Conservation (phyloP, 2,329 filamentous ascomycete species). For the Fusarium mundagurra region DNA sequence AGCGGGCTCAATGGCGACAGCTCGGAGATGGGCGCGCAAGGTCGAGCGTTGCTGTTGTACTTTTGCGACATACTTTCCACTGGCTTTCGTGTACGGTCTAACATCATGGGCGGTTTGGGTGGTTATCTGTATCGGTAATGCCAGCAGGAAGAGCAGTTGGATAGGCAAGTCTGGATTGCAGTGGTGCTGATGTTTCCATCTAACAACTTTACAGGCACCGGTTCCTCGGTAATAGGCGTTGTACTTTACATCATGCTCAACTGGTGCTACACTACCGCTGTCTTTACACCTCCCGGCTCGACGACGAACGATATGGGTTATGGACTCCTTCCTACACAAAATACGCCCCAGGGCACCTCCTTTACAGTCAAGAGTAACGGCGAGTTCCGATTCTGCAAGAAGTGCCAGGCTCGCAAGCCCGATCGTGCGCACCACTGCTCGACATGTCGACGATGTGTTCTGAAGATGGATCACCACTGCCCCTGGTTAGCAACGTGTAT, state of each 20-base stretch:
- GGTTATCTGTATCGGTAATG: slow-evolving; percentile 75
- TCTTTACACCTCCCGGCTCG: slow-evolving; percentile 89
- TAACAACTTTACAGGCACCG: slow-evolving; percentile 54
- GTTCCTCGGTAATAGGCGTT: slow-evolving; percentile 71
- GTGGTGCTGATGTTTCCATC: not conserved
- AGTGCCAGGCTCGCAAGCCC: slow-evolving; percentile 93
- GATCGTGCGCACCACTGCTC: slow-evolving; percentile 98
- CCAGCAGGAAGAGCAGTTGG: slow-evolving; percentile 62
- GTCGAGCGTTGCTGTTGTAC: slow-evolving; percentile 86
- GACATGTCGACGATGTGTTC: slow-evolving; percentile 89
- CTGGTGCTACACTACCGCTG: slow-evolving; percentile 89
- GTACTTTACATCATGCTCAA: slow-evolving; percentile 82
- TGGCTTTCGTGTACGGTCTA: slow-evolving; percentile 86
- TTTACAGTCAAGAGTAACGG: slow-evolving; percentile 95
- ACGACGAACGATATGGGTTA: slow-evolving; percentile 75
- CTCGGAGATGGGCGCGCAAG: slow-evolving; percentile 72
- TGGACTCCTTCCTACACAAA: slow-evolving; percentile 79
- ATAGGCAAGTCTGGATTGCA: slow-evolving; percentile 58
- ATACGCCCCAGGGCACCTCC: slow-evolving; percentile 69
- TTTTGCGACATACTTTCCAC: slow-evolving; percentile 83
- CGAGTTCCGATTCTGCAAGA: slow-evolving; percentile 91
- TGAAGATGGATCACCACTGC: slow-evolving; percentile 99
- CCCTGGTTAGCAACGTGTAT: slow-evolving; percentile 98
- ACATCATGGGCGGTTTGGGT: slow-evolving; percentile 97
- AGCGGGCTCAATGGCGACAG: slow-evolving; percentile 52